Percentiles rank a stretch among this genome's conserved stretches.
Conservation (phyloP, 225 moss, liverwort and hornwort genomes). For the Polytrichum commune region DNA sequence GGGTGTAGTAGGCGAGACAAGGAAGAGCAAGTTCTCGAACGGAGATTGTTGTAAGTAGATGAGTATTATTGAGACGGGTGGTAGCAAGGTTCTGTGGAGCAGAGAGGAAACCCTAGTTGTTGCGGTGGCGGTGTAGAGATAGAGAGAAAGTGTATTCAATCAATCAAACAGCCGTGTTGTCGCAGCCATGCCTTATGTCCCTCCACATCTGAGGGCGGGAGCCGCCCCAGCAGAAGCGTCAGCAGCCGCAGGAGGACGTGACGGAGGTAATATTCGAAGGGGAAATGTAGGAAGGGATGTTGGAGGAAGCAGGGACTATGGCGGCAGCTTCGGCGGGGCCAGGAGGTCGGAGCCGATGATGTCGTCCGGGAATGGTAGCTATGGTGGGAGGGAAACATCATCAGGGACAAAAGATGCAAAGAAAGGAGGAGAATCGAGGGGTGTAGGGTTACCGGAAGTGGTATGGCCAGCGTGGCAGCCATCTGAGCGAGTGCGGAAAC, state of each 20-base stretch:
- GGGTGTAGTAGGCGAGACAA: background rate
- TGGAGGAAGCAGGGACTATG: slow-evolving; percentile 61
- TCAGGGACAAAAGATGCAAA: slow-evolving; percentile 12
- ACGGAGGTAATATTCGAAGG: slow-evolving; percentile 23
- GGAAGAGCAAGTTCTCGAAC: slow-evolving; percentile 4
- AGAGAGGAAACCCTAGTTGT: background rate
- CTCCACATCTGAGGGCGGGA: slow-evolving; percentile 99
- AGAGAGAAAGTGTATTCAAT: slow-evolving; percentile 2
- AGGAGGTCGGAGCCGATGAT: slow-evolving; percentile 41
- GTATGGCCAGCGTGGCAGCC: slow-evolving; percentile 97
- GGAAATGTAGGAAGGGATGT: slow-evolving; percentile 14
- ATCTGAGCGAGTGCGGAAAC: slow-evolving; percentile 87
- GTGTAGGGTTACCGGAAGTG: slow-evolving; percentile 74
- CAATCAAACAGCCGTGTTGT: too few species aligned
- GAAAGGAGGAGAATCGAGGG: slow-evolving; percentile 46
- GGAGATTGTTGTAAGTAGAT: slow-evolving; percentile 10
- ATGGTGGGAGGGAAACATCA: slow-evolving; percentile 16
- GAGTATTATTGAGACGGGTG: background rate
- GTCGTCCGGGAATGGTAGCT: slow-evolving; percentile 52
- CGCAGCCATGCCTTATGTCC: slow-evolving; percentile 99
- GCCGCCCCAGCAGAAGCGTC: slow-evolving; percentile 63
- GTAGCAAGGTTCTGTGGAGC: background rate
- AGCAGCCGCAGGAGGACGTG: slow-evolving; percentile 29
- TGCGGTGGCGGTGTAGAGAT: background rate
- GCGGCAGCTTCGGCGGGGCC: slow-evolving; percentile 63